Evolutionary conservation across 2,329 filamentous ascomycete genomes (phyloP).

Genomic region (Venturia oleaginea): DNA sequence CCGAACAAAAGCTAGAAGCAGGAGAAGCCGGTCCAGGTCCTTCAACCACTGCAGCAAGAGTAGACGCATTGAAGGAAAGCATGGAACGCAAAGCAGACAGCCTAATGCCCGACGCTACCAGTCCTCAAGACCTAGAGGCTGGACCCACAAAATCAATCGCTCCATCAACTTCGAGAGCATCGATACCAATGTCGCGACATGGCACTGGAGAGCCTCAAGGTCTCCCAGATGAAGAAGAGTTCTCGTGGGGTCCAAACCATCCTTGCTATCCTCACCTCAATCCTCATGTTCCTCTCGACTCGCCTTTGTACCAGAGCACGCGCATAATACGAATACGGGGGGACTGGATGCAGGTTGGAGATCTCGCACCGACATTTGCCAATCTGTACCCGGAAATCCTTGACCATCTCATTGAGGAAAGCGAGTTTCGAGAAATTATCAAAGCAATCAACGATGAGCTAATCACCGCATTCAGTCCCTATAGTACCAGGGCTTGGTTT

Average conservation of each 20-base stretch:
- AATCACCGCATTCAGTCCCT: constrained; percentile 70
- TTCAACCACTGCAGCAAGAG: constrained; percentile 10
- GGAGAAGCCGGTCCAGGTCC: constrained; percentile 9
- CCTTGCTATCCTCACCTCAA: constrained; percentile 93
- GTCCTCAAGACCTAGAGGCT: constrained; percentile 4
- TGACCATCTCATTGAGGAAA: constrained; percentile 74
- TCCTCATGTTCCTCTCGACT: constrained; percentile 74
- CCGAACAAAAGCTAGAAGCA: neutral
- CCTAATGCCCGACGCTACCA: neutral
- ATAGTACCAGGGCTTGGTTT: constrained; percentile 63
- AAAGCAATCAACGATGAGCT: constrained; percentile 74
- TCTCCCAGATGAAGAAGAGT: constrained; percentile 50
- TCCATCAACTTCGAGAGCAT: constrained; percentile 4
- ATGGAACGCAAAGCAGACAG: constrained; percentile 11
- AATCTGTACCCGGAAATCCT: constrained; percentile 95
- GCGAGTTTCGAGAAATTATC: constrained; percentile 75
- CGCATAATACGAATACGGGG: constrained; percentile 84
- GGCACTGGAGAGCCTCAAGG: neutral
- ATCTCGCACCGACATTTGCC: constrained; percentile 85
- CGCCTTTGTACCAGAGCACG: constrained; percentile 64
- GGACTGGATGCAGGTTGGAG: constrained; percentile 85
- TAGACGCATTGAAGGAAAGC: neutral
- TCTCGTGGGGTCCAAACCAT: constrained; percentile 87
- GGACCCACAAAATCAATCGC: neutral
- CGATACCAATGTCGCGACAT: constrained; percentile 7